Evolutionary conservation across 257 asterid species (phyloP), one percentile per base, ranked within the genome.

Genomic region (Handroanthus guayacan): DNA sequence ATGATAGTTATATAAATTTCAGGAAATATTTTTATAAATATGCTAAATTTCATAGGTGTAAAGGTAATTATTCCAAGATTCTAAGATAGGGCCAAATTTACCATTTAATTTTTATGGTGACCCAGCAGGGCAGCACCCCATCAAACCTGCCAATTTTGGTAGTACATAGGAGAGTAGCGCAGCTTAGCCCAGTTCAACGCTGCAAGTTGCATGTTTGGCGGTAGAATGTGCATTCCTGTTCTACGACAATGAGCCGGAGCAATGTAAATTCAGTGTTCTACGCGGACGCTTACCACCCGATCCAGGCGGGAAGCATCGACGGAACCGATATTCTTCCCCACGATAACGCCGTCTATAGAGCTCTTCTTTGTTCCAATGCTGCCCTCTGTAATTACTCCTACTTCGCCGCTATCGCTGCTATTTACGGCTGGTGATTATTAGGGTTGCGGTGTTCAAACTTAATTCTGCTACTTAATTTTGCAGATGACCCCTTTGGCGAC

Each of bases 291-390:
- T 95, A 95, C 88, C 99, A 95, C 78, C 98, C 98, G 39, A 95
- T 95, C 69, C 99, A 95, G 87, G 93, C 94, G 48, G 98, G 98
- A 51, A 95, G 99, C 87, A 95, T 95, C 65, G 98, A 95, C 78
- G 99, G 99, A 69, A 95, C 97, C 12, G 97, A 95, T 62, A 87
- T 78, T 60, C 92, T 81, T 41, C 94, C 98, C 25, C 99, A 95
- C 80, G 98, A 95, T 79, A 89, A 85, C 87, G 98, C 84, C 83
- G 85, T 89, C 71, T 87, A 90, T 71, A 82, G 99, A 84, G 99
- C 99, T 83, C 89, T 88, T 72, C 97, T 93, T 37, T 91, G 98
- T 81, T 88, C 90, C 77, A 91, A 89, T 55, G 97, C 99, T 38
- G 86, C 89, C 83, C 94, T 95, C 37, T 95, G 98, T 93, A 80